Evolutionary conservation across 805 yeast genomes (phyloP), one percentile per base, ranked within the genome.

Genomic region (Candida arabinofermentans): DNA sequence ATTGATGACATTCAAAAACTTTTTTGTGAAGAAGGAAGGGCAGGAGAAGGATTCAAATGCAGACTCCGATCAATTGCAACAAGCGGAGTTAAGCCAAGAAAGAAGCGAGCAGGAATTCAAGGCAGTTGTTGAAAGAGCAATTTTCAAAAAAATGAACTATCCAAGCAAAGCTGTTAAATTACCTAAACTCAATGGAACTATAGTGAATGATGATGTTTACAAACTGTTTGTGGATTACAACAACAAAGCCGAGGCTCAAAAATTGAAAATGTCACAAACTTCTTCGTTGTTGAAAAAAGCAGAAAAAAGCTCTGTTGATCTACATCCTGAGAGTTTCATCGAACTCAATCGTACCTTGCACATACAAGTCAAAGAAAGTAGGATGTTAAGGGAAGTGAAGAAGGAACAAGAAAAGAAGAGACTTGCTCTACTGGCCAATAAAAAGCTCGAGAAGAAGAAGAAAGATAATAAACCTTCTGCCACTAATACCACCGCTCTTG

Each of bases 121-220:
- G 1, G 73, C 79, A 0, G 51, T 47, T 16, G 53, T 71, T 12
- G 65, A 63, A 24, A 59, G 55, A 36, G 60, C 75, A 1, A 38
- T 70, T 3, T 66, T 50, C 40, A 45, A 55, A 5, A 48, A 50
- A 31, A 67, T 67, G 70, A 48, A 51, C 22, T 40, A 36, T 26
- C 36, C 41, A 12, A 4, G 1, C 16, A 36, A 8, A 34, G 10
- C 14, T 12, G 27, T 9, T 5, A 19, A 33, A 27, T 4, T 6
- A 9, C 21, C 8, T 5, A 26, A 55, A 54, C 5, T 7, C 14
- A 46, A 44, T 33, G 41, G 43, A n/a, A 27, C 46, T 17, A 49
- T 46, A 14, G 32, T 26, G 9, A 39, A 39, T n/a, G 36, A 40
- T 26, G 34, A 40, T 8, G 31, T 43, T n/a, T 50, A 35, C 42